These are phyloP conservation scores for Malus sylvestris DNA, from an alignment of 306 rosid genomes.

Conservation along the genomic window DNA sequence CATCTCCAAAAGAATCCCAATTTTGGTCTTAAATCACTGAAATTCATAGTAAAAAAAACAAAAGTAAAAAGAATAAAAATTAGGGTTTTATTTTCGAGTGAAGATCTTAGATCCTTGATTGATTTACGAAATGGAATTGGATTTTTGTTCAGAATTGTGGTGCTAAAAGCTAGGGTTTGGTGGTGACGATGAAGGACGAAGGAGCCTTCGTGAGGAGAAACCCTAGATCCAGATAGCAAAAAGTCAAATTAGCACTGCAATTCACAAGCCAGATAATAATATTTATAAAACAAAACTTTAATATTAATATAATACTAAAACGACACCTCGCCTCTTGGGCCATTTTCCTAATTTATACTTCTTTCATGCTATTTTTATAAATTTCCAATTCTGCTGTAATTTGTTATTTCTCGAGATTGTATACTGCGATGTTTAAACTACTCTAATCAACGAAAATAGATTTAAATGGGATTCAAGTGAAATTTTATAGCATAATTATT, in stretches of 20 bases:
- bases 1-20: slow-evolving; percentile 55
- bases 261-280: slow-evolving; percentile 12
- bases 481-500: no score
- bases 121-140: slow-evolving; percentile 15
- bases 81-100: slow-evolving; percentile 33
- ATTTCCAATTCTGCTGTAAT: background rate
- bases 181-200: slow-evolving; percentile 22
- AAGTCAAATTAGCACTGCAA: slow-evolving; percentile 57
- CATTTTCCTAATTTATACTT: background rate
- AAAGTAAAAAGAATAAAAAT: background rate
- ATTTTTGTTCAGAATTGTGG: slow-evolving; percentile 8
- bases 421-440: no score
- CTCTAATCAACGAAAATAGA: no score
- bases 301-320: background rate
- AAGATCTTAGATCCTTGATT: slow-evolving; percentile 61
- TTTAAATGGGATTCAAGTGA: background rate
- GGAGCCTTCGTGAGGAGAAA: slow-evolving; percentile 50
- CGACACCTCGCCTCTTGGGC: background rate
- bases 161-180: slow-evolving; percentile 48
- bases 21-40: slow-evolving; percentile 44
- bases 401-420: background rate
- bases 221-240: slow-evolving; percentile 99
- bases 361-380: background rate
- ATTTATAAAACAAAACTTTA: background rate
- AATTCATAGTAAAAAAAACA: background rate